A percentile compares a stretch with the other conserved stretches of the same genome.
Evolutionary conservation across 805 yeast genomes (phyloP).

Genomic region (Kazachstania kunashirensis): DNA sequence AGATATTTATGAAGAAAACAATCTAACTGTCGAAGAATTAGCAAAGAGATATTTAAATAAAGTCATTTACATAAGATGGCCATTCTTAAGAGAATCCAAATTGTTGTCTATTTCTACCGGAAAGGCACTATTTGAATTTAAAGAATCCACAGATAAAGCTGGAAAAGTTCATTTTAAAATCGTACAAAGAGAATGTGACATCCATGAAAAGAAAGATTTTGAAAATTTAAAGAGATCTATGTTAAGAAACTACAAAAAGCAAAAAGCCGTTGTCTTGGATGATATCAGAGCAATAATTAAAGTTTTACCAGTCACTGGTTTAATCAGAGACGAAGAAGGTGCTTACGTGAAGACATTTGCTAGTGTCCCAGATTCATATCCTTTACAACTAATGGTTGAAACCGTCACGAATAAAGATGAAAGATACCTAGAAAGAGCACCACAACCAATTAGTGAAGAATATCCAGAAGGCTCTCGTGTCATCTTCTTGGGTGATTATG

Average conservation of each 20-base stretch:
- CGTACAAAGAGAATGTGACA: slow-evolving; percentile 34
- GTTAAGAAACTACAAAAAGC: slow-evolving; percentile 35
- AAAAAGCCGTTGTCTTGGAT: slow-evolving; percentile 55
- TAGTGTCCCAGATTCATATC: slow-evolving; percentile 44
- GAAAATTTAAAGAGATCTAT: slow-evolving; percentile 34
- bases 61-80: slow-evolving; percentile 75
- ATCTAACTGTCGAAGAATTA: slow-evolving; percentile 51
- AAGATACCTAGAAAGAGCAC: slow-evolving; percentile 62
- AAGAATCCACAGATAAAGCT: slow-evolving; percentile 4
- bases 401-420: slow-evolving; percentile 62
- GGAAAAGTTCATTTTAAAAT: slow-evolving; percentile 26
- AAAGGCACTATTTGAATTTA: slow-evolving; percentile 34
- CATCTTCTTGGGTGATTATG: slow-evolving; percentile 74
- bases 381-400: slow-evolving; percentile 76
- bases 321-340: slow-evolving; percentile 59
- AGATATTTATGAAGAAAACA: slow-evolving; percentile 40
- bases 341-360: slow-evolving; percentile 68
- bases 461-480: slow-evolving; percentile 66
- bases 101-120: slow-evolving; percentile 55
- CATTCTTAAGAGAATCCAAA: slow-evolving; percentile 75
- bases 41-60: slow-evolving; percentile 53
- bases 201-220: slow-evolving; percentile 41
- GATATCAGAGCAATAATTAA: slow-evolving; percentile 48
- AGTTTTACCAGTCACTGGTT: slow-evolving; percentile 70
- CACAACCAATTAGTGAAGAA: slow-evolving; percentile 71